These are phyloP conservation scores for Kurtzmaniella quercitrusa DNA, from an alignment of 1,139 yeast species.

Conservation along the genomic window DNA sequence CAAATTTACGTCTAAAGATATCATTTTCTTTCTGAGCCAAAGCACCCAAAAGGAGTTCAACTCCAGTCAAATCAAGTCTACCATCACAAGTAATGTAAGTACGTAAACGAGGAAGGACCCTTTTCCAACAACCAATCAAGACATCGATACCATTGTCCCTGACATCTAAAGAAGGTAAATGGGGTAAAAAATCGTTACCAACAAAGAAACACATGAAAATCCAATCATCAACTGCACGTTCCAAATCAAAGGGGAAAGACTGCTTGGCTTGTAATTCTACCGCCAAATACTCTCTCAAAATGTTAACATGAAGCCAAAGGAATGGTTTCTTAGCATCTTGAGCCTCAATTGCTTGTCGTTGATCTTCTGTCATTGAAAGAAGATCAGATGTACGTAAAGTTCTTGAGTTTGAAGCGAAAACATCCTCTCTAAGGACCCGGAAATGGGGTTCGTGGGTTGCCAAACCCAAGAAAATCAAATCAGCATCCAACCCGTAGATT, in stretches of 20 bases:
- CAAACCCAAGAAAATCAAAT: conserved; percentile 90
- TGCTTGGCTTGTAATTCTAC: conserved; percentile 74
- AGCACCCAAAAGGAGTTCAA: conserved; percentile 62
- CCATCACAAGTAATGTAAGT: conserved; percentile 93
- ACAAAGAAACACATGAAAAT: conserved; percentile 97
- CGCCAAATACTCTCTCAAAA: conserved; percentile 81
- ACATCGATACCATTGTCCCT: conserved; percentile 91
- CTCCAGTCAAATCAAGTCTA: conserved; percentile 65
- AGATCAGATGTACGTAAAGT: conserved; percentile 48
- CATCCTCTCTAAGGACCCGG: conserved; percentile 90
- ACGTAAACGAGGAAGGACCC: conserved; percentile 57
- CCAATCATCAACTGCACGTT: conserved; percentile 98
- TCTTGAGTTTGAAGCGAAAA: conserved; percentile 65
- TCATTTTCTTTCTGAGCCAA: conserved; percentile 74
- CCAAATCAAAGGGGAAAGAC: conserved; percentile 76
- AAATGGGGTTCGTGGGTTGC: conserved; percentile 98
- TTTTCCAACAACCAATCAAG: conserved; percentile 80
- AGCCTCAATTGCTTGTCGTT: conserved; percentile 48
- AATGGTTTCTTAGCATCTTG: conserved; percentile 77
- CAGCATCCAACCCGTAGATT: conserved; percentile 96
- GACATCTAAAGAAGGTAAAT: conserved; percentile 89
- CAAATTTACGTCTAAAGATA: conserved; percentile 69
- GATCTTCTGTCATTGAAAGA: conserved; percentile 57
- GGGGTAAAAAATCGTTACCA: conserved; percentile 98
- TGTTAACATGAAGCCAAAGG: conserved; percentile 88